These are phyloP conservation scores for Irpex sp. DNA, from an alignment of 1,284 basidiomycete genomes.

Conservation along the genomic window DNA sequence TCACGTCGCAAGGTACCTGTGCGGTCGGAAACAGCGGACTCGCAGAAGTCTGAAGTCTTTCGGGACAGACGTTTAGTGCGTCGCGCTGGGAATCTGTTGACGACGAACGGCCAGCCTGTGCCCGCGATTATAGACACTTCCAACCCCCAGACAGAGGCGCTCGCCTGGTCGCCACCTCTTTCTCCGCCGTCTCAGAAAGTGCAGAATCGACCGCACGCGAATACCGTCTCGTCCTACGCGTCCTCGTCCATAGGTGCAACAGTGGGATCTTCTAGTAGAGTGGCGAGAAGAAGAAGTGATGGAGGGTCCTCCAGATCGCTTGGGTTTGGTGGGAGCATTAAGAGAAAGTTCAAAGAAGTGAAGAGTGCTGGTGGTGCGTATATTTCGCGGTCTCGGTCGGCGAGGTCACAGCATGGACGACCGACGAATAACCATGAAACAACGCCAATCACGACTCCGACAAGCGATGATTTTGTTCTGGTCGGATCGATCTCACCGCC, in stretches of 20 bases:
- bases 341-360: slow-evolving; percentile 25
- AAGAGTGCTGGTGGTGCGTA: slow-evolving; percentile 21
- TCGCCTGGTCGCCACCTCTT: slow-evolving; percentile 1
- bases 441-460: neutral
- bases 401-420: slow-evolving; percentile 8
- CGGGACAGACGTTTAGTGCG: slow-evolving; percentile 12
- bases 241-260: neutral
- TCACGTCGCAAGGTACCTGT: neutral
- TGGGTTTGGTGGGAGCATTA: slow-evolving; percentile 23
- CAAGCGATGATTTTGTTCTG: neutral
- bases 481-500: slow-evolving; percentile 6
- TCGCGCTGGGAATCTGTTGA: slow-evolving; percentile 23
- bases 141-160: slow-evolving; percentile 10
- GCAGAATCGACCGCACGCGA: slow-evolving; percentile 9
- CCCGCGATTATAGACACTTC: slow-evolving; percentile 20
- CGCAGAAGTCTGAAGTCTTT: neutral
- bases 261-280: neutral
- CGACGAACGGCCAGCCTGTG: slow-evolving; percentile 23
- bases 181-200: neutral
- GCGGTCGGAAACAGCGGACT: neutral
- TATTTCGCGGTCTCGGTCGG: slow-evolving; percentile 22
- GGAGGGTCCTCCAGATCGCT: neutral
- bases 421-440: neutral
- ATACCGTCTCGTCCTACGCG: slow-evolving; percentile 7
- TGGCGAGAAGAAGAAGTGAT: slow-evolving; percentile 12